Base-by-base conservation (phyloP, 305 asterid genomes). In the Rubia occidens region DNA sequence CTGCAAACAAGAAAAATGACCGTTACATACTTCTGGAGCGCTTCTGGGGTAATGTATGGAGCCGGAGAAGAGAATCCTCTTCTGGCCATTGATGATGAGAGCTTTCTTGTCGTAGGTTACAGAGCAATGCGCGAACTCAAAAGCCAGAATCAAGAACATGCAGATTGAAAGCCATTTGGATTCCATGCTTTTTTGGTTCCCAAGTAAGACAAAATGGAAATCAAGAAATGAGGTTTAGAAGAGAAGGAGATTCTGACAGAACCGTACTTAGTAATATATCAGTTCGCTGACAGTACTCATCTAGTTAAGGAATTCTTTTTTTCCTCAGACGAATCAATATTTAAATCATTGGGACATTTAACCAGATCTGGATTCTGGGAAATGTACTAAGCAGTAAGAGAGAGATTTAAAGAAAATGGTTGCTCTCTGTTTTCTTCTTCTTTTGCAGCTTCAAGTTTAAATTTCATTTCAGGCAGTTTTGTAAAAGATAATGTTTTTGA, bases 21-120 rank as follows among this genome's bases (percentile, higher is more conserved):
- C 29, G 29, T 26, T 85, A 90, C 97, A 79, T 85, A 90, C 99
- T 79, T 94, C 95, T 65, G 97, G 96, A 61, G 95, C 78, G 73
- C 98, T 93, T 86, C 98, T 87, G 54, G 98, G 98, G 69, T 93
- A 93, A 78, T 94, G 99, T 79, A 94, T 89, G 79, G 99, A 94
- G 69, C 97, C 97, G 65, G 96, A 94, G 43, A 94, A 73, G 35
- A 94, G 78, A 55, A 94, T 86, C 78, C 83, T 90, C 78, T 89
- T 89, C 6, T 81, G 85, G 61, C 98, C 97, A 87, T 90, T 79
- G 77, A 93, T 90, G 70, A 86, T 68, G 20, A 93, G 88, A 40
- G 93, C 74, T 66, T 85, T 90, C 26, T 72, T 80, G 61, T 94
- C 98, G 79, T 94, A 94, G n/a, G 85, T 77, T 3, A 94, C 98